Evolutionary conservation across 768 basidiomycete genomes (phyloP), one percentile per base, ranked within the genome.

Genomic region (Amanita subjunquillea): DNA sequence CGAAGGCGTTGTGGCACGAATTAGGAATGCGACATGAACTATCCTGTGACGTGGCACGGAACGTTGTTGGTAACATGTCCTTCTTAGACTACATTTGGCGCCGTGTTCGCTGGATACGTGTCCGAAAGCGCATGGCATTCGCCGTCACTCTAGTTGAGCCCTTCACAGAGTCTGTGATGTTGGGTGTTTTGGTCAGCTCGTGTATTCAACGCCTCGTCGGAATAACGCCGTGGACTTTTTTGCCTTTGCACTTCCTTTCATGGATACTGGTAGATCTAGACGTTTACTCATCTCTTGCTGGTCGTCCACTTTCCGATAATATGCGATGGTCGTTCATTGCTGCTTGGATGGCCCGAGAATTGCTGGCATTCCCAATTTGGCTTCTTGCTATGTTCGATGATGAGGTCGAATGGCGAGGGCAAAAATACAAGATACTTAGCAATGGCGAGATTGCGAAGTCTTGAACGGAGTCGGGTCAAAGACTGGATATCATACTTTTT

Each of bases 71-170:
- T 17, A 82, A 83, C 57, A 93, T 99, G 87, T 72, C 83, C 2
- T 72, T 98, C 49, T 67, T 67, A 30, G 91, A 87, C 61, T 99
- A 96, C 67, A 73, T 97, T 54, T 81, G 81, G 75, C 78, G 96
- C 34, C 83, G 96, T 25, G 83, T 92, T 20, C 84, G 96, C 2
- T 99, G 96, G 96, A 91, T 99, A 60, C 82, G 96, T 42, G 95
- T 98, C 30, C 81, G 96, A 49, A 97, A 94, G 66, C 84, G 83
- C 60, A 98, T 98, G 92, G 86, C 90, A 6, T 65, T 90, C 38
- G 73, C 78, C 8, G 94, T 93, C 15, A 97, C 93, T 1, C 52
- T 97, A 50, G 59, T 89, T 17, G 96, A 99, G 65, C 96, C 96
- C 2, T 82, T 97, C 63, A 96, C 93, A 15, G 96, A 99, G 68